Percentiles rank a stretch among this genome's conserved stretches.
These are phyloP conservation scores for Earliella scabrosa DNA, from an alignment of 1,284 basidiomycete genomes.

Conservation along the genomic window DNA sequence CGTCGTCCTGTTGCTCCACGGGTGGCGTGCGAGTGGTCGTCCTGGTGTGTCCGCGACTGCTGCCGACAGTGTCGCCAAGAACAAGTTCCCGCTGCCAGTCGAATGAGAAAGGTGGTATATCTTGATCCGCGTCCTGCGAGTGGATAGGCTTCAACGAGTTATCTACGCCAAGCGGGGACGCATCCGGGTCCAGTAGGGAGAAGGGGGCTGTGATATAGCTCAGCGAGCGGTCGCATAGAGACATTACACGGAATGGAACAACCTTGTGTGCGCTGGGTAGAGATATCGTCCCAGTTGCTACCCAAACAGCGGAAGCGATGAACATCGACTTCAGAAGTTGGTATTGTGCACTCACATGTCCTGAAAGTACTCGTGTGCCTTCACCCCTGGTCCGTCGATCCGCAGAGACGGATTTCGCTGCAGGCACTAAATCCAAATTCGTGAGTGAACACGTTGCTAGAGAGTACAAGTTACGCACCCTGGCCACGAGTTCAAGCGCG, in stretches of 20 bases:
- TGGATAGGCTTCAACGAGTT: neutral
- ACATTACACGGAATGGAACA: neutral
- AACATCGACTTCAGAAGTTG: neutral
- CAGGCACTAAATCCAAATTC: conserved; percentile 44
- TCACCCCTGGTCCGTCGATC: conserved; percentile 42
- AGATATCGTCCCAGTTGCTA: conserved; percentile 45
- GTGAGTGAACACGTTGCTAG: neutral
- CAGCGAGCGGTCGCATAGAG: neutral
- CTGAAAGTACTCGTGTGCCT: conserved; percentile 50
- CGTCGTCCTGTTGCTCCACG: too few species aligned
- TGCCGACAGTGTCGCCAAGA: neutral
- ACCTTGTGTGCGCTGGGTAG: conserved; percentile 26
- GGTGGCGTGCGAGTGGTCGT: too few species aligned
- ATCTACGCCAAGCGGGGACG: neutral
- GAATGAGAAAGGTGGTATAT: conserved; percentile 7
- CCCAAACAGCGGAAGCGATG: neutral
- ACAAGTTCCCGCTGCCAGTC: conserved; percentile 9
- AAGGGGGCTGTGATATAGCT: conserved; percentile 4
- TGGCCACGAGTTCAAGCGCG: conserved; percentile 44
- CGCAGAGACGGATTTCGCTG: conserved; percentile 57
- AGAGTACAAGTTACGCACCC: conserved; percentile 33
- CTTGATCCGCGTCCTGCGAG: neutral
- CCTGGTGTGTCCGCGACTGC: too few species aligned
- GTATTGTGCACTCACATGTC: conserved; percentile 46
- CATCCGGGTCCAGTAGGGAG: neutral